Base-by-base conservation (phyloP, 352 stramenopile genomes). In the Globisporangium recalcitrans region DNA sequence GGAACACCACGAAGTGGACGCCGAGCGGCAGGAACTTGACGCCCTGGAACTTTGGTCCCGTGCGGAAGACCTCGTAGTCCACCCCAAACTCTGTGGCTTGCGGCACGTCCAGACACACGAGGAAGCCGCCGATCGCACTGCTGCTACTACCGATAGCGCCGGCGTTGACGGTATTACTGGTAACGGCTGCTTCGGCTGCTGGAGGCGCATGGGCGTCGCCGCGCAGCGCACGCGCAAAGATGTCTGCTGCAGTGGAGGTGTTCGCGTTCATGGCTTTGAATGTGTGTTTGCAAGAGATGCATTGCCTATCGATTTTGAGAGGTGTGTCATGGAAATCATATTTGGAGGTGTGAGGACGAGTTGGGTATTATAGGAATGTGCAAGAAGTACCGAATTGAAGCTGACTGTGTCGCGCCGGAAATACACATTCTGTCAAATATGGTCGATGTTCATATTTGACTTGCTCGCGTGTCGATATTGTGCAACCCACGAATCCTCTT, bases 11-110 rank as follows among this genome's bases (percentile, higher is more conserved):
- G 44, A 95, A 88, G 64, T 95, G 86, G 24, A 93, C 59, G 36
- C 86, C 86, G 21, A 90, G 52, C 44, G 86, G 86, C 36, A 95
- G 66, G 52, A 95, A 90, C 67, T 95, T 95, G 62, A 95, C 81
- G 60, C 86, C 86, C 49, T 87, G 76, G 62, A 95, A 95, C 56
- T 86, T 84, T 3, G 74, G 46, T 3, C 83, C 86, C 1, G 84
- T 93, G 56, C 86, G 82, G 63, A 93, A 95, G 16, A 92, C 74
- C 59, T 93, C 81, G 65, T 95, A 95, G 71, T 95, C 86, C 52
- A 95, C 71, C 57, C 86, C 86, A 40, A 95, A 91, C 69, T 95
- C 86, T 6, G 81, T 93, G 52, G 61, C 73, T 53, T 71, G 46
- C 10, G 86, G 86, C n/a, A 95, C 84, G 44, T 91, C 81, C 34